Percentiles rank a stretch among this genome's conserved stretches.
Evolutionary conservation across 495 filamentous ascomycete genomes (phyloP).

Genomic region (Neurospora sp.): DNA sequence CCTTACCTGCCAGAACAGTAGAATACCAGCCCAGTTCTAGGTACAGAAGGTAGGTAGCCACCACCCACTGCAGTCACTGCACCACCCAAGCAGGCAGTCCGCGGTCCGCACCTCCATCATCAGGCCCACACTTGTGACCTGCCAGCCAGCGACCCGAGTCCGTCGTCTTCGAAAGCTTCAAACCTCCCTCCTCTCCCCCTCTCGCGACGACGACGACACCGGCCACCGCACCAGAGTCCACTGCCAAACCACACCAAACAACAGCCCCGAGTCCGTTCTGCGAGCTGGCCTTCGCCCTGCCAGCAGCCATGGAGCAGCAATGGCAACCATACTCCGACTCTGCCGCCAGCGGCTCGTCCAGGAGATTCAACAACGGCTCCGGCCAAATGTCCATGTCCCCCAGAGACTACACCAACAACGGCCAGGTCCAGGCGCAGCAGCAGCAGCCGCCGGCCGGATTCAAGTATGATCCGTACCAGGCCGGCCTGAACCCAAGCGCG

Average conservation of each 20-base stretch:
- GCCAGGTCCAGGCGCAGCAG: constrained; percentile 20
- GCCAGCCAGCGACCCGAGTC: constrained; percentile 6
- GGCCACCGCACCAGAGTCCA: background rate
- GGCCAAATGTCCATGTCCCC: constrained; percentile 34
- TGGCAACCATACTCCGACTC: constrained; percentile 43
- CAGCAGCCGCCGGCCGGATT: constrained; percentile 55
- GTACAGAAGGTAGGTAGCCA: background rate
- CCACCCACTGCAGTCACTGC: background rate
- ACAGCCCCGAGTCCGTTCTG: background rate
- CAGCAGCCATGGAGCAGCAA: constrained; percentile 43
- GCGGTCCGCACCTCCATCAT: background rate
- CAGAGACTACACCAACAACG: constrained; percentile 29
- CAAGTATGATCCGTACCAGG: constrained; percentile 66
- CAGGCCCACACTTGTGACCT: constrained; percentile 8
- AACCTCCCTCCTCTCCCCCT: background rate
- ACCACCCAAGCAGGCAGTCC: background rate
- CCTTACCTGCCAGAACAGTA: background rate
- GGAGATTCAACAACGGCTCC: constrained; percentile 39
- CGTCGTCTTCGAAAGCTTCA: constrained; percentile 12
- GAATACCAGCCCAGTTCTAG: background rate
- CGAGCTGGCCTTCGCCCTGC: constrained; percentile 7
- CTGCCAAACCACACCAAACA: constrained; percentile 5
- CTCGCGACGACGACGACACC: background rate
- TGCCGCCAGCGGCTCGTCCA: constrained; percentile 29
- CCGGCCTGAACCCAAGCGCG: constrained; percentile 34